Evolutionary conservation across 805 yeast species (phyloP).

Genomic region (Teunomyces stri): DNA sequence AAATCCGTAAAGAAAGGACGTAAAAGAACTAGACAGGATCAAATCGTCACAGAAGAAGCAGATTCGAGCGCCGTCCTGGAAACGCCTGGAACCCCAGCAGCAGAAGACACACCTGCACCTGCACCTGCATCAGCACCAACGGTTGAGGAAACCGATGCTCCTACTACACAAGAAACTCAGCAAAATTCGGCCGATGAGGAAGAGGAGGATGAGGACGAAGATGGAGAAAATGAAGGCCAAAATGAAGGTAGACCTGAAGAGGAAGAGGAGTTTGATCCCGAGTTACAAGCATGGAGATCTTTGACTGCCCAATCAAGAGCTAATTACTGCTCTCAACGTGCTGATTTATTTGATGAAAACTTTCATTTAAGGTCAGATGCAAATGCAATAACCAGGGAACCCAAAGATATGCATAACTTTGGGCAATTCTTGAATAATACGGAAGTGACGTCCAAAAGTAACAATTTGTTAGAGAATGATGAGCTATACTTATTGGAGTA

Average conservation of each 20-base stretch:
- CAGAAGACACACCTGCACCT: conserved; percentile 12
- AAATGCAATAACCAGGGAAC: conserved; percentile 64
- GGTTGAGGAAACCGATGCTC: conserved; percentile 9
- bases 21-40: conserved; percentile 36
- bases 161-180: conserved; percentile 17
- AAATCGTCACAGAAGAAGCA: conserved; percentile 28
- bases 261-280: conserved; percentile 71
- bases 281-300: conserved; percentile 80
- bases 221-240: conserved; percentile 25
- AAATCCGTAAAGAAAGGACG: conserved; percentile 41
- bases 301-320: conserved; percentile 77
- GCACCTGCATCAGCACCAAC: conserved; percentile 11
- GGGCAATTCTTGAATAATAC: conserved; percentile 41
- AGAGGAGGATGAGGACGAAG: conserved; percentile 32
- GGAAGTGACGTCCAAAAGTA: conserved; percentile 41
- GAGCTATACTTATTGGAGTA: conserved; percentile 76
- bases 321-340: conserved; percentile 66
- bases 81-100: conserved; percentile 6
- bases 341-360: conserved; percentile 59
- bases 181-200: conserved; percentile 19
- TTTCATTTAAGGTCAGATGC: conserved; percentile 61
- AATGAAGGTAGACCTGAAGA: conserved; percentile 38
- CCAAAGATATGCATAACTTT: conserved; percentile 65
- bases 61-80: conserved; percentile 18
- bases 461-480: conserved; percentile 50